Evolutionary conservation across 1,139 yeast genomes (phyloP).

Genomic region (Yamadazyma spencermartinsiae): DNA sequence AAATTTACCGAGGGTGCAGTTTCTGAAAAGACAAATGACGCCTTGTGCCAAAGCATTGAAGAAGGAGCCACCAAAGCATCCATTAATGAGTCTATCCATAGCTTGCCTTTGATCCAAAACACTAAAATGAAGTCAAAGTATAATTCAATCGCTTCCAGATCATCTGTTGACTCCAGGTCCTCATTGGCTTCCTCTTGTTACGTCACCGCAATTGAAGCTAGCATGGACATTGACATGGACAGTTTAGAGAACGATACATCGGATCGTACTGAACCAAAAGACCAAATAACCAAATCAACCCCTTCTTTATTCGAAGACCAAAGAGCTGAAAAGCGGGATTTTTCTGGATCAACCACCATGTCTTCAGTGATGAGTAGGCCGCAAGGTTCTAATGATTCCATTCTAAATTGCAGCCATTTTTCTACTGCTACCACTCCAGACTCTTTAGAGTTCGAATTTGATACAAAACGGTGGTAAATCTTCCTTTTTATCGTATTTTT

Average conservation of each 20-base stretch:
- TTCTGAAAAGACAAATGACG: neutral
- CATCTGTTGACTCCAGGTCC: neutral
- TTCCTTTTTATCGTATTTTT: neutral
- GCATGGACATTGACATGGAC: neutral
- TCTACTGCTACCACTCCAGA: constrained; percentile 23
- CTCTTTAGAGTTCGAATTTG: constrained; percentile 13
- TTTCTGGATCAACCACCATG: constrained; percentile 19
- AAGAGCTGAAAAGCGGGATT: constrained; percentile 14
- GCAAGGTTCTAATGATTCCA: constrained; percentile 15
- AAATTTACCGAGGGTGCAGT: neutral
- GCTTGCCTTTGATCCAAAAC: neutral
- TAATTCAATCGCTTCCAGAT: neutral
- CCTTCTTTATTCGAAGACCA: neutral
- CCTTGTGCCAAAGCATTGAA: neutral
- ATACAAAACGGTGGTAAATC: constrained; percentile 1
- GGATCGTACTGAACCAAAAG: constrained; percentile 1
- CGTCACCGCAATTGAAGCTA: neutral
- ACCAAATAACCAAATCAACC: constrained; percentile 1
- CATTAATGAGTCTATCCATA: neutral
- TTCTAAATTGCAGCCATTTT: constrained; percentile 11
- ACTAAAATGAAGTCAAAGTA: neutral
- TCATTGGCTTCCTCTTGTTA: neutral
- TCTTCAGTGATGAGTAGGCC: constrained; percentile 25
- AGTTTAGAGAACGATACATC: neutral
- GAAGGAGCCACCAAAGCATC: neutral